These are phyloP conservation scores for Scenedesmus sp. DNA, from an alignment of 163 green algal genomes.

Conservation along the genomic window DNA sequence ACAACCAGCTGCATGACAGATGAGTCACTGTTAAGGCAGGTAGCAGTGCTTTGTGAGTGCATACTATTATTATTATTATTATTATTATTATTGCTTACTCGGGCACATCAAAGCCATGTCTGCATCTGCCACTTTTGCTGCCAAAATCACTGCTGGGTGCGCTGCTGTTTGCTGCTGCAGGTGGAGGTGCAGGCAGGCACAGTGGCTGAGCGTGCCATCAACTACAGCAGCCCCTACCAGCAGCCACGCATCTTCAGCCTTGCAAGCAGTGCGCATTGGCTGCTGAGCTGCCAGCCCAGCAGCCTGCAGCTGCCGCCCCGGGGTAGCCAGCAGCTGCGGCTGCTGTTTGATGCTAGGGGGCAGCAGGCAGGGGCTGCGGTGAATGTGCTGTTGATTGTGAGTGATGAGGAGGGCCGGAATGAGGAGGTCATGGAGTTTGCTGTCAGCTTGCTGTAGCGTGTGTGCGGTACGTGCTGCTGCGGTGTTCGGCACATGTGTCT, in stretches of 20 bases:
- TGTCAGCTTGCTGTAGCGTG: not conserved
- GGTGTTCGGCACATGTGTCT: not conserved
- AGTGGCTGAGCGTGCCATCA: not conserved
- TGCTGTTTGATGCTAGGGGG: conserved; percentile 9
- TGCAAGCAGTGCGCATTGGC: conserved; percentile 12
- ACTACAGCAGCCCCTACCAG: conserved; percentile 1
- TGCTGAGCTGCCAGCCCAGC: conserved; percentile 30
- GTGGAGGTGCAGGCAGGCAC: not conserved
- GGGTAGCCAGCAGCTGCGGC: not conserved
- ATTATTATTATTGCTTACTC: not conserved
- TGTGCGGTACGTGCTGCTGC: not conserved
- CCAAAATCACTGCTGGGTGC: not conserved
- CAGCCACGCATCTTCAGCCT: not conserved
- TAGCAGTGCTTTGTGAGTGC: not conserved
- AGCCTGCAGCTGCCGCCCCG: conserved; percentile 11
- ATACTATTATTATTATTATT: not conserved
- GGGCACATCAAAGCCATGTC: not conserved
- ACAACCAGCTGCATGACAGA: not conserved
- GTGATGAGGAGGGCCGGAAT: conserved; percentile 1
- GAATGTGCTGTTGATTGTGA: conserved; percentile 18
- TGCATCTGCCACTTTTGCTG: not conserved
- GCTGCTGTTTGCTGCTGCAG: not conserved
- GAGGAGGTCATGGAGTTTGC: conserved; percentile 30
- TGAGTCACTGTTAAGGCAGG: too few species aligned
- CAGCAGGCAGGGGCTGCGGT: not conserved